phyloP scores from a whole-genome alignment of 1,284 basidiomycete species.

The Clitocybe nebularis region DNA sequence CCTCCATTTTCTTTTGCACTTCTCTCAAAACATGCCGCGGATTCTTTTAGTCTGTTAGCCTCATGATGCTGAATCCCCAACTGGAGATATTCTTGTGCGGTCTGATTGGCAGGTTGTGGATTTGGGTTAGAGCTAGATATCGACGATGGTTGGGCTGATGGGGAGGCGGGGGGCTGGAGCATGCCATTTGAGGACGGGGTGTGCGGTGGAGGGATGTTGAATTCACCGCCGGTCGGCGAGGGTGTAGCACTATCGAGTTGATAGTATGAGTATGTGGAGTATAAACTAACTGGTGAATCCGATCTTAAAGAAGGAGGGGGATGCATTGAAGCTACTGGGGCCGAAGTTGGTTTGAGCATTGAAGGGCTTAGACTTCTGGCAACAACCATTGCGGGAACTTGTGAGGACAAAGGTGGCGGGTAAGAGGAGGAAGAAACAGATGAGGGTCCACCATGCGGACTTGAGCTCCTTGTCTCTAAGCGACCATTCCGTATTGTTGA shows the following conservation, averaged over 20 bases:
- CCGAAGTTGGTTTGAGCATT: neutral
- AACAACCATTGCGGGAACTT: neutral
- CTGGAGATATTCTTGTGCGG: conserved; percentile 63
- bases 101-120: conserved; percentile 19
- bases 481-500: conserved; percentile 1
- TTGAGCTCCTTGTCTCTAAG: conserved; percentile 3
- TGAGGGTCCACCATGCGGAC: conserved; percentile 1
- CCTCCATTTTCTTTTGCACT: conserved; percentile 75
- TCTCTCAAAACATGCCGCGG: conserved; percentile 77
- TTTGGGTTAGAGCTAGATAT: conserved; percentile 5
- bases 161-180: conserved; percentile 13
- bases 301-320: conserved; percentile 25
- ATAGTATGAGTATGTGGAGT: conserved; percentile 67
- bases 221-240: conserved; percentile 30
- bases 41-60: conserved; percentile 68
- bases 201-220: conserved; percentile 17
- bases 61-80: conserved; percentile 83
- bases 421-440: neutral
- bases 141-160: conserved; percentile 13
- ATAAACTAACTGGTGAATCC: conserved; percentile 47
- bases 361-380: conserved; percentile 6
- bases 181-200: conserved; percentile 19
- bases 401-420: neutral
- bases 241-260: conserved; percentile 43
- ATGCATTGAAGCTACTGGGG: conserved; percentile 1